phyloP scores from a whole-genome alignment of 1,284 basidiomycete genomes.

The Ganoderma lucidum region DNA sequence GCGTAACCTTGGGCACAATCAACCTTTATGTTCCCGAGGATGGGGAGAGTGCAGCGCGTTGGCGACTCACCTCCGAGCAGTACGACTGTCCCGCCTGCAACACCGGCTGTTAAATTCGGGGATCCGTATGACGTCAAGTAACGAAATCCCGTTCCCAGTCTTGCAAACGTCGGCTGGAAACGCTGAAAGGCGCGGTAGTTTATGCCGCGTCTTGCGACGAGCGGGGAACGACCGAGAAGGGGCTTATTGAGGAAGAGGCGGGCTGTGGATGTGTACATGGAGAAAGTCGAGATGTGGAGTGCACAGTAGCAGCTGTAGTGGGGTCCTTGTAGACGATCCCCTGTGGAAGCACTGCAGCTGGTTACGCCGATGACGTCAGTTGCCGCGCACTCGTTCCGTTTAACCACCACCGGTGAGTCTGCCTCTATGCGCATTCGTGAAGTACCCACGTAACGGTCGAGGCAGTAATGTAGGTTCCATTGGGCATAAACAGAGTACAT shows the following conservation, averaged over 20 bases:
- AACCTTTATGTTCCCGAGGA: not conserved
- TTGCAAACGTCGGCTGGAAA: constrained; percentile 29
- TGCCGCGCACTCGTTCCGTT: not conserved
- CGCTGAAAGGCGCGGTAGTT: constrained; percentile 30
- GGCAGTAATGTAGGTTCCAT: not conserved
- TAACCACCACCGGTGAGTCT: not conserved
- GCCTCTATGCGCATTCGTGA: too few species aligned
- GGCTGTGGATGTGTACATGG: constrained; percentile 23
- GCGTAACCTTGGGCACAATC: constrained; percentile 23
- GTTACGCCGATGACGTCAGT: not conserved
- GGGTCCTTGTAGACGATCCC: not conserved
- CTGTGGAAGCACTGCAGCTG: not conserved
- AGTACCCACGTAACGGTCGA: too few species aligned
- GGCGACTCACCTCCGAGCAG: constrained; percentile 39
- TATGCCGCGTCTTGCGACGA: constrained; percentile 30
- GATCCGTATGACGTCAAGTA: constrained; percentile 16
- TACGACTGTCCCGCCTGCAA: constrained; percentile 46
- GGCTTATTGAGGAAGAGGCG: constrained; percentile 17
- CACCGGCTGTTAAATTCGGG: constrained; percentile 41
- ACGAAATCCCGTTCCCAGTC: not conserved
- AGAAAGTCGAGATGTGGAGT: not conserved
- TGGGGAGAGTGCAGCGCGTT: not conserved
- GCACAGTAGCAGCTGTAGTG: not conserved
- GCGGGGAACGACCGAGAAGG: constrained; percentile 7
- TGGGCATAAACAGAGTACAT: not conserved